Evolutionary conservation across 305 asterid genomes (phyloP), one percentile per base, ranked within the genome.

Genomic region (Rubia tinctorum): DNA sequence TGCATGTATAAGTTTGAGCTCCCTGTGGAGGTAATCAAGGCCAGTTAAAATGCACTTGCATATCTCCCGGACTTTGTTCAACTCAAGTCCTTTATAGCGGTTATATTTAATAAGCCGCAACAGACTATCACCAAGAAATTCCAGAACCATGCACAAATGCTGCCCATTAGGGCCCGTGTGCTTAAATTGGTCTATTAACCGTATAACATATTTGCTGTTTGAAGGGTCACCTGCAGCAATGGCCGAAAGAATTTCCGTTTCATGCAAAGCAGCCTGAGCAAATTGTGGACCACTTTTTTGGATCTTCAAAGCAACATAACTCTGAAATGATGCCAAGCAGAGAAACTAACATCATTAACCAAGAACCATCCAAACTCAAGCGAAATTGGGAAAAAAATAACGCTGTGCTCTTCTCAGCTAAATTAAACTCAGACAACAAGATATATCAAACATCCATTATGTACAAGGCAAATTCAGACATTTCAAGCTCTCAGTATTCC

Each of bases 281-380:
- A 91, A 93, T 75, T 93, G 94, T 22, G 97, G 93, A 68, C 96
- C 94, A 82, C 98, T 93, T 84, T 91, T 95, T 78, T 95, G 99
- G 78, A 95, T 95, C 92, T 95, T 95, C 87, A 95, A 77, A 75
- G 99, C 99, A 81, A 95, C 97, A 75, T 87, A 95, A 77, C 74
- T 85, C 99, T 95, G 73, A 74, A 47, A 20, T 25, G 44, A 76
- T 71, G 71, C 75, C 66, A 79, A 72, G 77, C 65, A 69, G 69
- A 77, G 64, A 71, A 63, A 77, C 65, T 75, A 68, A 39, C 34
- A 55, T 39, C 39, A 70, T 25, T 61, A 69, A 55, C 12, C 45
- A 4, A 68, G 11, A 20, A 69, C 15, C 47, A 56, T 8, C 39
- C 44, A 25, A 6, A 61, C 51, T 71, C 43, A 27, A 56, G 23